These are phyloP conservation scores for Pseudogymnoascus sp. DNA, from an alignment of 2,329 filamentous ascomycete genomes.

Conservation along the genomic window DNA sequence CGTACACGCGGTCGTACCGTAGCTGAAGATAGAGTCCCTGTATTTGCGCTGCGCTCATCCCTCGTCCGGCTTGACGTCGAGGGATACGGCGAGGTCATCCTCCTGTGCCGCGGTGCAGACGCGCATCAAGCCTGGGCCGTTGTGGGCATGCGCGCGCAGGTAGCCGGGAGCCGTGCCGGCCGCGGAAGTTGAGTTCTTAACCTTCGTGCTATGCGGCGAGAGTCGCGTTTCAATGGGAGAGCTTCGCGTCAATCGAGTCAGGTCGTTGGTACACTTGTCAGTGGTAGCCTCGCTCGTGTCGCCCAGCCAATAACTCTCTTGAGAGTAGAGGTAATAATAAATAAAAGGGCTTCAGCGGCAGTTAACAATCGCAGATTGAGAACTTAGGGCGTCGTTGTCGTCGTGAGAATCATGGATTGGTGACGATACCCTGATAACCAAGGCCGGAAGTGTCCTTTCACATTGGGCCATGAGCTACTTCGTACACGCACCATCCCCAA, in stretches of 20 bases:
- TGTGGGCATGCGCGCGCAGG: slow-evolving; percentile 5
- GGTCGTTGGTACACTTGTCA: neutral
- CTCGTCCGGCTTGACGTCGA: slow-evolving; percentile 8
- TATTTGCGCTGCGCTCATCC: slow-evolving; percentile 7
- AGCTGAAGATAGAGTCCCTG: slow-evolving; percentile 17
- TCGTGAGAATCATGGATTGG: slow-evolving; percentile 6
- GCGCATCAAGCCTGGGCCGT: neutral
- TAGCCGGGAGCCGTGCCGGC: slow-evolving; percentile 7
- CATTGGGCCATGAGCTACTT: neutral
- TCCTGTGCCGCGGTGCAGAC: slow-evolving; percentile 8
- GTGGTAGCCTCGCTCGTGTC: neutral
- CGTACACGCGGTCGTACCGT: slow-evolving; percentile 27
- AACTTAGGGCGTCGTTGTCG: neutral
- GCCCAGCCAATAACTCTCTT: neutral
- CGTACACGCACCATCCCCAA: neutral
- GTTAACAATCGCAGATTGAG: neutral
- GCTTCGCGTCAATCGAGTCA: neutral
- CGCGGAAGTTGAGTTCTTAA: neutral
- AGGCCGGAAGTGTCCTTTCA: slow-evolving; percentile 10
- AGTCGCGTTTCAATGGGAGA: neutral
- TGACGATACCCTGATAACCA: slow-evolving; percentile 10
- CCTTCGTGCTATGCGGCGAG: slow-evolving; percentile 1
- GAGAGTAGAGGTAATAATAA: neutral
- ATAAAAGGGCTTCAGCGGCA: neutral
- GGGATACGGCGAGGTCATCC: slow-evolving; percentile 14